Evolutionary conservation across 1,139 yeast species (phyloP).

Genomic region (Zygosaccharomyces sapae): DNA sequence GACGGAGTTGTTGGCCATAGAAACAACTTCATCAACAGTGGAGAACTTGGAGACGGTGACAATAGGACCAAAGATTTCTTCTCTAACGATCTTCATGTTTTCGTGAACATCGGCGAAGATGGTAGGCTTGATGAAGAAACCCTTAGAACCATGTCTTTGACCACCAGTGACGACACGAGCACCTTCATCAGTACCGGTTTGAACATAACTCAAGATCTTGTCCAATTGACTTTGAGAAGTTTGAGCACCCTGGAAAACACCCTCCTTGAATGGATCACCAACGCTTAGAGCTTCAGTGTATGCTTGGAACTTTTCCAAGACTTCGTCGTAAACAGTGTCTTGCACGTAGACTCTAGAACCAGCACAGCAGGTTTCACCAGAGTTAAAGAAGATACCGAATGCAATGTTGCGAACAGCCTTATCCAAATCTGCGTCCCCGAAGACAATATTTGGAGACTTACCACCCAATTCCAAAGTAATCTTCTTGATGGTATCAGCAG

Average conservation of each 20-base stretch:
- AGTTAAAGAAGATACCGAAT: conserved; percentile 53
- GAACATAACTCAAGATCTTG: conserved; percentile 55
- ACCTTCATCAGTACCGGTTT: conserved; percentile 56
- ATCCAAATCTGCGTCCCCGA: conserved; percentile 53
- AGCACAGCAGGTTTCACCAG: conserved; percentile 71
- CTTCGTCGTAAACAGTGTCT: conserved; percentile 56
- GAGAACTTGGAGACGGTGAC: conserved; percentile 62
- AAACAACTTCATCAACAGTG: conserved; percentile 58
- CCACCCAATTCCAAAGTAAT: conserved; percentile 71
- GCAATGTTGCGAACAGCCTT: conserved; percentile 47
- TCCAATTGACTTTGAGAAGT: conserved; percentile 55
- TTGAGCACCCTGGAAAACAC: conserved; percentile 62
- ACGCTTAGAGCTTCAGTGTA: conserved; percentile 64
- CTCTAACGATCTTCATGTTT: conserved; percentile 61
- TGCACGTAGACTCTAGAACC: conserved; percentile 65
- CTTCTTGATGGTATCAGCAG: conserved; percentile 63
- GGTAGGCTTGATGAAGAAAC: conserved; percentile 74
- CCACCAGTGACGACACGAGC: conserved; percentile 62
- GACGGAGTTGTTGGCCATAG: conserved; percentile 57
- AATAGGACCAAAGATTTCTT: conserved; percentile 83
- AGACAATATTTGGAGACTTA: conserved; percentile 60
- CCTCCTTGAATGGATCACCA: conserved; percentile 71
- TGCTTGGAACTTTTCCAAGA: conserved; percentile 51
- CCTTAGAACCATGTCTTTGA: conserved; percentile 52
- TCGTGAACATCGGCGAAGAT: conserved; percentile 70